Conservation (phyloP, 139 green algal species). For the Eudorina sp. region DNA sequence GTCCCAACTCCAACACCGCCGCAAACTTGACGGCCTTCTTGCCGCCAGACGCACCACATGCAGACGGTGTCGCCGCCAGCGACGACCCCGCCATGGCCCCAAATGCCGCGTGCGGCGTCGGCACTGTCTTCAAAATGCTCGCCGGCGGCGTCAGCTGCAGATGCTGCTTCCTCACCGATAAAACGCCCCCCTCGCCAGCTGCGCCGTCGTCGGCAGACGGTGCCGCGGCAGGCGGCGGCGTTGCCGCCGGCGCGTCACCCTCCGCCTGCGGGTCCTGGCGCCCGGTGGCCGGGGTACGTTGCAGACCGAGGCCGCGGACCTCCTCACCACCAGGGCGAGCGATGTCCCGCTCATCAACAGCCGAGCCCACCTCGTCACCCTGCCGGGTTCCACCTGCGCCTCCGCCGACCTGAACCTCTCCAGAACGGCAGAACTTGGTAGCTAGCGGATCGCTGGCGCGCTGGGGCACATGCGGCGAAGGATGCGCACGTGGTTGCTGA, state of each 20-base stretch:
- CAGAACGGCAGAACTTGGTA: too few species aligned
- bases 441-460: too few species aligned
- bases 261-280: neutral
- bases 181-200: neutral
- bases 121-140: constrained; percentile 29
- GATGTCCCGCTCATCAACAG: too few species aligned
- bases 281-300: too few species aligned
- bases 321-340: too few species aligned
- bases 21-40: constrained; percentile 38
- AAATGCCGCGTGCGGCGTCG: neutral
- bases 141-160: constrained; percentile 21
- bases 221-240: neutral
- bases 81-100: neutral
- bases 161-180: neutral
- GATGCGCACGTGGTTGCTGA: too few species aligned
- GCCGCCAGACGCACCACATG: neutral
- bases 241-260: neutral
- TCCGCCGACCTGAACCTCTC: too few species aligned
- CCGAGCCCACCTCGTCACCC: too few species aligned
- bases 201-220: neutral
- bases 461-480: too few species aligned
- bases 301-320: too few species aligned
- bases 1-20: constrained; percentile 29
- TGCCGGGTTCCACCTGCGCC: too few species aligned
- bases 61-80: neutral